Percentiles rank a stretch among this genome's conserved stretches.
Conservation (phyloP, 805 yeast species). For the Peterozyma xylosa region DNA sequence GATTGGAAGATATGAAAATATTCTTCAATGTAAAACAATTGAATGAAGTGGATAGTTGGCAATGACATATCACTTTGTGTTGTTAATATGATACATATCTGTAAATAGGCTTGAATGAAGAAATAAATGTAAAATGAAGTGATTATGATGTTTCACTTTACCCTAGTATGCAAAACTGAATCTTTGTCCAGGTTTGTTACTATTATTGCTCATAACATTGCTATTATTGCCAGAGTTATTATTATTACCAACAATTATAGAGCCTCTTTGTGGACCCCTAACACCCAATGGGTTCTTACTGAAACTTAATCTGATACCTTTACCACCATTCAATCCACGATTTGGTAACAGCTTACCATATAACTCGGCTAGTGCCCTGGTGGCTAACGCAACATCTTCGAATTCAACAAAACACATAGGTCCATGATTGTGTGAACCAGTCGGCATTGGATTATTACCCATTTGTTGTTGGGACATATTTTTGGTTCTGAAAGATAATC, state of each 20-base stretch:
- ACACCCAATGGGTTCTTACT: slow-evolving; percentile 97
- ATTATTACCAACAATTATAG: not conserved
- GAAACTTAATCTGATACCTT: slow-evolving; percentile 89
- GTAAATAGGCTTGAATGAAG: no score
- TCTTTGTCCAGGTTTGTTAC: slow-evolving; percentile 1
- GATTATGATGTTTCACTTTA: no score
- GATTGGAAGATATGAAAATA: no score
- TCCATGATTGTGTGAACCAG: slow-evolving; percentile 55
- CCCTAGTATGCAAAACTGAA: slow-evolving; percentile 1
- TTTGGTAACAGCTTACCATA: slow-evolving; percentile 91
- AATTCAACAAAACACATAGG: slow-evolving; percentile 99
- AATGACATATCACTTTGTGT: no score
- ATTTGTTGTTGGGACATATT: slow-evolving; percentile 12
- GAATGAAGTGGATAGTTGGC: no score
- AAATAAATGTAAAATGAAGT: no score
- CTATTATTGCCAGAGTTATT: not conserved
- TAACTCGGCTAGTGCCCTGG: slow-evolving; percentile 86
- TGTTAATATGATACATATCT: no score
- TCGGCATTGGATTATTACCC: not conserved
- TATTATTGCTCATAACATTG: not conserved
- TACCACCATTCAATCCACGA: slow-evolving; percentile 52
- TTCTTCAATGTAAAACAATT: no score
- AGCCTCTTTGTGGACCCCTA: slow-evolving; percentile 41
- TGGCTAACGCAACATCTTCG: slow-evolving; percentile 91
- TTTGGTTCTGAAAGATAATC: slow-evolving; percentile 87